Percentiles rank a stretch among this genome's conserved stretches.
Evolutionary conservation across 768 basidiomycete genomes (phyloP).

Genomic region (Serendipita vermifera): DNA sequence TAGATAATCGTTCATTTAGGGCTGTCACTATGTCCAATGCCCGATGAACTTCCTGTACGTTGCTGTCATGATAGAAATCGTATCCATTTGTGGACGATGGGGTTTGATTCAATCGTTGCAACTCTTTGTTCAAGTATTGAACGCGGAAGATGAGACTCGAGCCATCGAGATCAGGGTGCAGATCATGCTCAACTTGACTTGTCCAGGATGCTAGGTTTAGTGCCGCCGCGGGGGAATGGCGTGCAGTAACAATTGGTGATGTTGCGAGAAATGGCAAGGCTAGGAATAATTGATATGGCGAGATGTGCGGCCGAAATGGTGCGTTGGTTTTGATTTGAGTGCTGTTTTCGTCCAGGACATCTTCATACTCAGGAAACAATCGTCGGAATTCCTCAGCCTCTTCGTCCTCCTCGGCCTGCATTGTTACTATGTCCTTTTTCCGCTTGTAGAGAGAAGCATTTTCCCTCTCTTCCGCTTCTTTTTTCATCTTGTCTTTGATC

Average conservation of each 20-base stretch:
- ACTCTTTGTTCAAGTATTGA: too few relatives aligned
- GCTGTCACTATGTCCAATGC: conserved; percentile 37
- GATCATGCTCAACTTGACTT: neutral
- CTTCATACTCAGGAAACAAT: conserved; percentile 77
- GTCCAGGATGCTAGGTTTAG: neutral
- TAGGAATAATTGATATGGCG: neutral
- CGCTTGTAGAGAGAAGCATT: conserved; percentile 67
- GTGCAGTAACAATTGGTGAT: neutral
- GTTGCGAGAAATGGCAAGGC: neutral
- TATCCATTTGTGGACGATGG: conserved; percentile 29
- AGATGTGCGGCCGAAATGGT: neutral
- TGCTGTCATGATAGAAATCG: conserved; percentile 75
- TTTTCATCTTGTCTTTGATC: conserved; percentile 64
- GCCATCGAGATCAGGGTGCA: conserved; percentile 6
- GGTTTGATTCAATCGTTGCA: conserved; percentile 14
- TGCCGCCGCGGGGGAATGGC: neutral
- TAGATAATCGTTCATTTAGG: conserved; percentile 40
- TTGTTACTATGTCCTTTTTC: conserved; percentile 39
- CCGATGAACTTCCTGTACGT: conserved; percentile 56
- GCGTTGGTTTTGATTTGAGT: neutral
- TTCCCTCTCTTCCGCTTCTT: conserved; percentile 47
- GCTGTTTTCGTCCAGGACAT: conserved; percentile 22
- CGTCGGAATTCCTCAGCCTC: conserved; percentile 75
- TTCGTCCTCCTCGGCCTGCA: conserved; percentile 52
- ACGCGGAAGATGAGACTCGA: conserved; percentile 10